Evolutionary conservation across 768 basidiomycete species (phyloP), one percentile per base, ranked within the genome.

Genomic region (Boletus barrowsii): DNA sequence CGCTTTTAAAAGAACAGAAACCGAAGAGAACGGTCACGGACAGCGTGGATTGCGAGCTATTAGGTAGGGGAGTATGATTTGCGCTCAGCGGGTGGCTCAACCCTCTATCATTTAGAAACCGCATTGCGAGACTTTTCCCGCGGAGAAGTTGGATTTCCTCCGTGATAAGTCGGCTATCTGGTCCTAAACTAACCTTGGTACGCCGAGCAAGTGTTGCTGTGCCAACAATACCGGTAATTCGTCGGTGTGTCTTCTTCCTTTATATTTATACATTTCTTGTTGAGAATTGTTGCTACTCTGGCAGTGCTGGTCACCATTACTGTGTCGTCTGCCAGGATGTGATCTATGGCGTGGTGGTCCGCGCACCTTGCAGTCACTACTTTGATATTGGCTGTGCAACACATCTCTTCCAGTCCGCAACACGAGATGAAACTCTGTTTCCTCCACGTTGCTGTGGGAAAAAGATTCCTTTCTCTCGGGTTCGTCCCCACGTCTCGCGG

Each of bases 391-490:
- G 2, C n/a, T 77, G 76, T 56, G 10, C 69, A 29, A 62, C 64
- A 4, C 59, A 68, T 35, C 67, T 77, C 44, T 73, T 76, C 64
- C 54, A 69, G 48, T 54, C 65, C 14, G 65, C 75, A 1, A 68
- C 63, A 5, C 57, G 52, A 18, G 76, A 77, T 58, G 76, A 77
- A 53, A 62, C 69, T 1, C 68, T 78, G 29, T 75, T 67, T 57
- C 76, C 75, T 4, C 75, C 76, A 30, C 68, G 70, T 24, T 76
- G 76, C 56, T 77, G 76, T 55, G 57, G 66, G 32, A 60, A 61
- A 30, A 54, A 55, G 9, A 72, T 77, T 20, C 58, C 72, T 30
- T 42, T 70, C 33, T 11, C 33, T 13, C 56, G 55, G 3, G 68
- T 74, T 24, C 56, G 44, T 30, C 40, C 42, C 3, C 65, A 73